Base-by-base conservation (phyloP, 768 basidiomycete species). In the Boletellus emodensis region DNA sequence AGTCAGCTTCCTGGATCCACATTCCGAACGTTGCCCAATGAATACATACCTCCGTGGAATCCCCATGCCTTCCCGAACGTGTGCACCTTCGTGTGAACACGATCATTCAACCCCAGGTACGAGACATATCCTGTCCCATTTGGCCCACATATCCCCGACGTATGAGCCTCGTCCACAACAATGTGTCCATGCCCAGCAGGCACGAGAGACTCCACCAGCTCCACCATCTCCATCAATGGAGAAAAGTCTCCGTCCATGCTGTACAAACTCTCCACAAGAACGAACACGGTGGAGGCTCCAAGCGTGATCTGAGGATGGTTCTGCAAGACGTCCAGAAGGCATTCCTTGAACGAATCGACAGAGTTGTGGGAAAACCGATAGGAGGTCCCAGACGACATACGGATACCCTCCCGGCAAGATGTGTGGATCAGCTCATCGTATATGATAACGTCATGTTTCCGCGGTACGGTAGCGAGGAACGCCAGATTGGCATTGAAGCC, bases 201-300 rank as follows among this genome's bases (percentile, higher is more conserved):
- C 3, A 78, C 59, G 0, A 66, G 52, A 2, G 59, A 48, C 22
- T 79, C 68, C 20, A 78, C 52, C 1, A 72, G 39, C 13, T 65
- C 62, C 28, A 78, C 67, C 12, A 82, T 71, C 36, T 71, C 70
- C 2, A 46, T 51, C 10, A 84, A 59, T 3, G 79, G 80, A 3
- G 71, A 69, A 33, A 81, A 69, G 52, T 80, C 77, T 6, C 82
- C 82, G 38, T 83, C 80, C 81, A 83, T 83, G 52, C 78, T 79
- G 60, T 84, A 83, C 14, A 82, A 61, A 9, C 72, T 72, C 65
- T 83, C 82, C 11, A 82, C 65, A 0, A 75, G 71, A 17, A 84
- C 55, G 57, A 80, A 82, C 7, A 82, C 59, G 35, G 56, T 70
- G 39, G 52, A 51, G 26, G 61, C 58, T 0, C 71, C 71, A 1